Percentiles rank a stretch among this genome's conserved stretches.
Evolutionary conservation across 1,139 yeast species (phyloP).

Genomic region (Debaryomyces coudertii): DNA sequence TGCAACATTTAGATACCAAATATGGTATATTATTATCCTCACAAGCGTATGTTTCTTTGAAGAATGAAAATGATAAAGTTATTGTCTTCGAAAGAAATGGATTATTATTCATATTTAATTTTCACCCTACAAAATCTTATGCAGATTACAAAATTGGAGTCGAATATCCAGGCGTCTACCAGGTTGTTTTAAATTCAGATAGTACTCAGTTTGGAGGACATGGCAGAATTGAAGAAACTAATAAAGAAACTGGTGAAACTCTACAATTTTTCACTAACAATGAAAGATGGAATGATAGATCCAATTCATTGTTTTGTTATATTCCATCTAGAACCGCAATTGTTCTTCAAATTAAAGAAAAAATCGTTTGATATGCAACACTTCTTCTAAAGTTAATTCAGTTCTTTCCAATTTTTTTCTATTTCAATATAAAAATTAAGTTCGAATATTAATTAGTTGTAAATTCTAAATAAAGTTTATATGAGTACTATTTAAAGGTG

Average conservation of each 20-base stretch:
- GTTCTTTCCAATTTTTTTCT: neutral
- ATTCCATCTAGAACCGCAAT: slow-evolving; percentile 82
- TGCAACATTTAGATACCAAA: slow-evolving; percentile 74
- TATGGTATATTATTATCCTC: slow-evolving; percentile 75
- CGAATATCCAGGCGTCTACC: slow-evolving; percentile 75
- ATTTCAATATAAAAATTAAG: neutral
- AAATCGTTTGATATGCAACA: neutral
- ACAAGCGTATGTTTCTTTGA: slow-evolving; percentile 85
- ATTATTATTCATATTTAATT: slow-evolving; percentile 80
- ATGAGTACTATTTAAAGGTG: neutral
- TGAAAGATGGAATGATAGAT: slow-evolving; percentile 78
- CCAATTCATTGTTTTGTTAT: slow-evolving; percentile 78
- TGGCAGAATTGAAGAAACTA: slow-evolving; percentile 61
- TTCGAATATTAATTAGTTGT: neutral
- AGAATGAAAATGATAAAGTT: slow-evolving; percentile 86
- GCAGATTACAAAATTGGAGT: slow-evolving; percentile 90
- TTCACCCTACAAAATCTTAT: slow-evolving; percentile 82
- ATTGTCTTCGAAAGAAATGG: slow-evolving; percentile 89
- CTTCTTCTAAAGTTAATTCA: neutral
- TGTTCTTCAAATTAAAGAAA: slow-evolving; percentile 48
- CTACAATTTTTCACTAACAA: slow-evolving; percentile 66
- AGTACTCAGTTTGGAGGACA: slow-evolving; percentile 79
- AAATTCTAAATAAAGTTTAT: neutral
- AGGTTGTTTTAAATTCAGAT: slow-evolving; percentile 77
- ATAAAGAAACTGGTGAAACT: slow-evolving; percentile 35